A percentile compares a stretch with the other conserved stretches of the same genome.
phyloP scores from a whole-genome alignment of 441 rosid genomes.

The Populus tomentosa region DNA sequence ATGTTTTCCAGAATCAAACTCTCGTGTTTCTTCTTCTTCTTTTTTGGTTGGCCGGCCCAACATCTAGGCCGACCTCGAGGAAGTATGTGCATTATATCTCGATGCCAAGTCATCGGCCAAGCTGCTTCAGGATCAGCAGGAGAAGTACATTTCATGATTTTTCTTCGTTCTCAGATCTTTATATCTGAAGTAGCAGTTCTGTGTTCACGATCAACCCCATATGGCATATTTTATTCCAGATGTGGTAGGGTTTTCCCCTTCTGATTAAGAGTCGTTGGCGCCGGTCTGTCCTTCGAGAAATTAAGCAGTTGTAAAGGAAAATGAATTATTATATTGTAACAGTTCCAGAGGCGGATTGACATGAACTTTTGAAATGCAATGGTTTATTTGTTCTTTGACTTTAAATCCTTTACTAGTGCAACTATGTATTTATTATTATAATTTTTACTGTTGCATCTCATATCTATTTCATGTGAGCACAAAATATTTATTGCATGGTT shows the following conservation, averaged over 20 bases:
- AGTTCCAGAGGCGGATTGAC: background rate
- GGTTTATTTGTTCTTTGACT: background rate
- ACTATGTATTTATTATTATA: background rate
- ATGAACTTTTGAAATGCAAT: background rate
- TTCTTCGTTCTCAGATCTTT: background rate
- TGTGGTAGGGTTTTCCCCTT: background rate
- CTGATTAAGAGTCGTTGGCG: background rate
- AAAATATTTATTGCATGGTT: background rate
- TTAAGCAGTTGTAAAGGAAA: background rate
- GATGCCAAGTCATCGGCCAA: too few relatives aligned
- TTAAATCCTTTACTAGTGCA: background rate
- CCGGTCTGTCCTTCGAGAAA: background rate
- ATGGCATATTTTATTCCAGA: too few relatives aligned
- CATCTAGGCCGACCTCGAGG: too few relatives aligned
- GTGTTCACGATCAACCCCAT: background rate
- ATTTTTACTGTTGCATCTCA: background rate
- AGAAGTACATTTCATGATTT: conserved; percentile 54
- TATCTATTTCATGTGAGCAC: background rate
- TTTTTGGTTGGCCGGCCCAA: too few relatives aligned
- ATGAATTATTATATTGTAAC: background rate
- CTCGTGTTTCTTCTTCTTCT: too few relatives aligned
- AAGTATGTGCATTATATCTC: too few relatives aligned
- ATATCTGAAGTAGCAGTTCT: background rate
- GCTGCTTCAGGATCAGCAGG: too few relatives aligned
- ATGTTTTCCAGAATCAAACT: too few relatives aligned